Base-by-base conservation (phyloP, 2,329 filamentous ascomycete species). In the Aspergillus latus region DNA sequence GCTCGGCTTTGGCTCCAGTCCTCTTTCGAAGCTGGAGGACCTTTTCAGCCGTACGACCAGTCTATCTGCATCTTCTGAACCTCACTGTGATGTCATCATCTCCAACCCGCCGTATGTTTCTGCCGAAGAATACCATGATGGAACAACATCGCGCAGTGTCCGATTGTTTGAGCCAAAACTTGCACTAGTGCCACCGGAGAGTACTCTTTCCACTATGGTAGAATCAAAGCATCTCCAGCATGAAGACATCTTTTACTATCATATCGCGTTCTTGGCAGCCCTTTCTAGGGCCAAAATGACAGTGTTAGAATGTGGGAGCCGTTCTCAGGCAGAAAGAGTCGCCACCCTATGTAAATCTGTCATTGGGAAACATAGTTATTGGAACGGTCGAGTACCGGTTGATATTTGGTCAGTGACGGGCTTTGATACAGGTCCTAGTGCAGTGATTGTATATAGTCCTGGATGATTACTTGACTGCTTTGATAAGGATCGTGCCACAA, bases 41-140 rank as follows among this genome's bases (percentile, higher is more conserved):
- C 26, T 66, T 9, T 40, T 70, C 2, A 21, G 10, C 5, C 29
- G 55, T 15, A 45, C 37, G 4, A 21, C 39, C 3, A 30, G 30
- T 9, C 49, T 46, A 16, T 30, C 49, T 13, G 50, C 21, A 7
- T 7, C 46, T 29, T 30, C 21, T n/a, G 30, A 46, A 16, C 39
- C 39, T 26, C 48, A 55, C 21, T 75, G 73, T 66, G 86, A 95
- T 59, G 75, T 97, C 3, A 74, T 99, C 1, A 83, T 94, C 36
- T 89, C 89, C 1, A 99, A 99, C 67, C 94, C 94, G 13, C 94
- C 94, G 0, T 97, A 97, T 70, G 87, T 97, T 49, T 95, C 92
- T 1, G 76, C 78, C 0, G 63, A 69, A 3, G 83, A 82, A 6
- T 92, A 89, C 66, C 73, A 58, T 5, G 64, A 79, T 39, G 80